Conservation (phyloP, 192 early-diverging fungal species). For the Bifiguratus adelaidae region DNA sequence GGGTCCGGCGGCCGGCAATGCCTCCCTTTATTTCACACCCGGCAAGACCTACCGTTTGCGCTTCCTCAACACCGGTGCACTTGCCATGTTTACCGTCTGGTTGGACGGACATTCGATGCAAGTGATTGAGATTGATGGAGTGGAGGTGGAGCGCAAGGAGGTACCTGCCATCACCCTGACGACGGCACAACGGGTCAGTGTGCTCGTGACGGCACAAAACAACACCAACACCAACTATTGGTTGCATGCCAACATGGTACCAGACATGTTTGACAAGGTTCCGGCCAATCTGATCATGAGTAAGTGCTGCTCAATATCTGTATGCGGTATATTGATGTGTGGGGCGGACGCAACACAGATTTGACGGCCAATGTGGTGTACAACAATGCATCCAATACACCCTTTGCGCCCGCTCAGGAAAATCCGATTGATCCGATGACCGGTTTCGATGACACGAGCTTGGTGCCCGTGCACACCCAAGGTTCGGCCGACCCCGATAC, state of each 20-base stretch:
- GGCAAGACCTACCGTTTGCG: constrained; percentile 81
- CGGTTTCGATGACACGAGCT: constrained; percentile 39
- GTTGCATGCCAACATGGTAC: constrained; percentile 67
- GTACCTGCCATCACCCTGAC: constrained; percentile 47
- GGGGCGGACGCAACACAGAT: constrained; percentile 20
- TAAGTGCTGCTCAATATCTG: constrained; percentile 7
- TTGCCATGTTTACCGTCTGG: constrained; percentile 64
- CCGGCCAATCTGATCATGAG: constrained; percentile 42
- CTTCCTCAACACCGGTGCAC: constrained; percentile 71
- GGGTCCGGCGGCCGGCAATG: too few relatives aligned
- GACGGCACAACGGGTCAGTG: constrained; percentile 70
- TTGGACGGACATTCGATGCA: constrained; percentile 71
- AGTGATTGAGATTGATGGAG: constrained; percentile 75
- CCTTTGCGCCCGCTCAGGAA: constrained; percentile 11
- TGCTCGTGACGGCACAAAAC: constrained; percentile 66
- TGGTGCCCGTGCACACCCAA: constrained; percentile 35
- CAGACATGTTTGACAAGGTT: constrained; percentile 61
- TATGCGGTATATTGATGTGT: too few relatives aligned
- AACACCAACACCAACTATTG: constrained; percentile 49
- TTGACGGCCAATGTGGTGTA: constrained; percentile 49
- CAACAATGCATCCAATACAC: constrained; percentile 10
- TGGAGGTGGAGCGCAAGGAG: constrained; percentile 41
- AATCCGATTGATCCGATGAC: constrained; percentile 24
- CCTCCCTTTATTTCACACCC: constrained; percentile 47
- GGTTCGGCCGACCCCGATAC: constrained; percentile 31